These are phyloP conservation scores for Discostella stelligeroides DNA, from an alignment of 108 stramenopile species.

Conservation along the genomic window DNA sequence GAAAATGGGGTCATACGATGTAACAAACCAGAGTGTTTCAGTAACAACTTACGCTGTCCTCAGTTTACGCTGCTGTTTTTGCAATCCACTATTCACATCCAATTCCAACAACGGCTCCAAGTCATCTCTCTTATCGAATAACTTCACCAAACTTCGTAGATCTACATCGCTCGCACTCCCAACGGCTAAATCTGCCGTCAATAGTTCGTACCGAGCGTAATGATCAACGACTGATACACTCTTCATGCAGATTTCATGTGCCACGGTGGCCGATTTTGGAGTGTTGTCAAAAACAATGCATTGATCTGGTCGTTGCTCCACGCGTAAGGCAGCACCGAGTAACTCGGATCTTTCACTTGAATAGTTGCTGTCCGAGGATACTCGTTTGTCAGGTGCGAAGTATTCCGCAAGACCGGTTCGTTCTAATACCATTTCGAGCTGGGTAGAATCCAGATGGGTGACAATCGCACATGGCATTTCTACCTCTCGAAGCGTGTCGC, in stretches of 20 bases:
- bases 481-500: slow-evolving; percentile 52
- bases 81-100: slow-evolving; percentile 20
- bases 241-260: slow-evolving; percentile 77
- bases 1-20: neutral
- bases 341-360: slow-evolving; percentile 58
- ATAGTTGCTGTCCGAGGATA: slow-evolving; percentile 51
- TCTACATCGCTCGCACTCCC: slow-evolving; percentile 25
- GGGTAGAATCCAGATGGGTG: slow-evolving; percentile 60
- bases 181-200: slow-evolving; percentile 67
- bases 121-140: slow-evolving; percentile 41
- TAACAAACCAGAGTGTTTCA: too few species aligned
- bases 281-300: slow-evolving; percentile 80
- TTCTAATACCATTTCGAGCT: slow-evolving; percentile 61
- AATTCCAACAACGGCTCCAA: slow-evolving; percentile 29
- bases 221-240: slow-evolving; percentile 63
- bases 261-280: slow-evolving; percentile 55
- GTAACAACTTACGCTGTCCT: slow-evolving; percentile 28
- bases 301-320: slow-evolving; percentile 74
- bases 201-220: slow-evolving; percentile 74
- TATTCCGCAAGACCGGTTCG: slow-evolving; percentile 65
- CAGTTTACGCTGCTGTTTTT: slow-evolving; percentile 26
- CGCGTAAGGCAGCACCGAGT: slow-evolving; percentile 67
- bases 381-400: slow-evolving; percentile 63
- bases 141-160: slow-evolving; percentile 29
- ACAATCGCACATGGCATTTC: slow-evolving; percentile 78